Base-by-base conservation (phyloP, 2,329 filamentous ascomycete species). In the Lachnellula occidentalis region DNA sequence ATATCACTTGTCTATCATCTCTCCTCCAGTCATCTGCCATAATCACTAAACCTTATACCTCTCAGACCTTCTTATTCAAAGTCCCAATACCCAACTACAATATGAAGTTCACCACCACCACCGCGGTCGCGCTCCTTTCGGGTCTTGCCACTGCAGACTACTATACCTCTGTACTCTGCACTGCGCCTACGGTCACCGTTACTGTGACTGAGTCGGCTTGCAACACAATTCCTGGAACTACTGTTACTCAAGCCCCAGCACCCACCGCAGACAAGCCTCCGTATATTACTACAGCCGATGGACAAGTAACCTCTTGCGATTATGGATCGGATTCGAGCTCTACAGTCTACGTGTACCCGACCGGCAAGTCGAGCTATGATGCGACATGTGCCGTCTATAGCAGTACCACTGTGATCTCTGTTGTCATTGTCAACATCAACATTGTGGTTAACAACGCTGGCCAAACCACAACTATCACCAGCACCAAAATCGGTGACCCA, bases 391-490 rank as follows among this genome's bases (percentile, higher is more conserved):
- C 53, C 24, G 24, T 55, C 19, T 55, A 37, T 37, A 24, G 47
- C 11, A 17, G 51, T 11, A 55, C 39, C 45, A 43, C 39, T 31
- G 31, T 51, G 11, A n/a, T 55, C 15, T 45, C 34, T 46, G 48
- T 55, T 11, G 36, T 45, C 42, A 37, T 51, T 24, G 41, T 55
- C 17, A 36, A 47, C 21, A 55, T 55, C 45, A 51, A 51, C 31
- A 36, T 55, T 4, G 42, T 42, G 6, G 34, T 55, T 12, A 55
- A 51, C 22, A 55, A 55, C 11, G 45, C 45, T 31, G 48, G 53
- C 12, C 24, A 42, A 8, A 46, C 53, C 9, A 34, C 24, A 4
- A 51, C 43, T 34, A 34, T 55, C 6, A 55, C 45, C 11, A 52
- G 12, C 5, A 55, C 53, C 4, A 51, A 51, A 49, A 55, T 37